phyloP scores from a whole-genome alignment of 2,329 filamentous ascomycete genomes.

The Calonectria pauciramosa region DNA sequence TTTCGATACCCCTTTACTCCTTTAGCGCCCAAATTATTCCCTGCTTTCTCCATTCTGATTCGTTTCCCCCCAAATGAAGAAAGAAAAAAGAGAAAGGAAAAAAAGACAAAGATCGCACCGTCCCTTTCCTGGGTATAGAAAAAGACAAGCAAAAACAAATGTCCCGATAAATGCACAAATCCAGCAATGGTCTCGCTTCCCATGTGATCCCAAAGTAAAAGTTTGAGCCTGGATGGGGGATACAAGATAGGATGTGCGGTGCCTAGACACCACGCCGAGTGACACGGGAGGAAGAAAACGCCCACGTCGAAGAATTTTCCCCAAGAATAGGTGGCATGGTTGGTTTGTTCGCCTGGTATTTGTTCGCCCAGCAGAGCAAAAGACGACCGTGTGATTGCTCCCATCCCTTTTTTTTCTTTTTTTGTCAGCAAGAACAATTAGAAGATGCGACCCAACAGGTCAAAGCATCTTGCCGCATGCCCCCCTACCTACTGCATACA shows the following conservation, averaged over 20 bases:
- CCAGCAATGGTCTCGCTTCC: conserved; percentile 2
- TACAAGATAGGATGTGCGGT: neutral
- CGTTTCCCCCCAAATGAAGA: neutral
- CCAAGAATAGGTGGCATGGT: neutral
- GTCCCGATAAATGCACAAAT: conserved; percentile 25
- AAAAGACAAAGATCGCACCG: neutral
- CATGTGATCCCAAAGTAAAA: conserved; percentile 2
- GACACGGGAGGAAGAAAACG: neutral
- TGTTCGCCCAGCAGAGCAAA: neutral
- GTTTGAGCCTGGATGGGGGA: neutral
- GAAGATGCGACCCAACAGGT: neutral
- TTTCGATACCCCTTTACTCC: neutral
- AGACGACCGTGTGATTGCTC: neutral
- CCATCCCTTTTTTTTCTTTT: neutral
- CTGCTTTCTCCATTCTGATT: neutral
- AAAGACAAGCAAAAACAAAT: neutral
- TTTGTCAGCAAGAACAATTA: neutral
- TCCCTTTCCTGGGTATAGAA: neutral
- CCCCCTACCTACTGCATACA: conserved; percentile 62
- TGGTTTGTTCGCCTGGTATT: neutral
- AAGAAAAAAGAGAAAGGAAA: neutral
- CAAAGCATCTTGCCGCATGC: neutral
- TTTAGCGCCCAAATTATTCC: neutral
- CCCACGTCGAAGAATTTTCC: neutral
- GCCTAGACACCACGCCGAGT: neutral